Percentiles rank a stretch among this genome's conserved stretches.
phyloP scores from a whole-genome alignment of 345 rosid species.

The Salix purpurea region DNA sequence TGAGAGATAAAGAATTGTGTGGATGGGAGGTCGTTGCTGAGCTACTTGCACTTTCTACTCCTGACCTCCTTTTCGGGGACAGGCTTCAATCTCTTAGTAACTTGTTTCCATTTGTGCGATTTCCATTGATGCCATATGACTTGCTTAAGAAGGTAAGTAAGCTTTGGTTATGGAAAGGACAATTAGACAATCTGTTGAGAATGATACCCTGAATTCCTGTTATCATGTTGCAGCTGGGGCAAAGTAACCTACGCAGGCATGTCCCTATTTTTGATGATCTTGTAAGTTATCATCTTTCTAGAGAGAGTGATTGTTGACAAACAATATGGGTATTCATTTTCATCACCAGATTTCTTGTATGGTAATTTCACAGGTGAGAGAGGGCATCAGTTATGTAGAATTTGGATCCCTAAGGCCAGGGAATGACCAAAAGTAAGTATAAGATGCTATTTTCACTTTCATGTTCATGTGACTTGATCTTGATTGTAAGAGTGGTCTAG shows the following conservation, averaged over 20 bases:
- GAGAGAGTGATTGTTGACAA: neutral
- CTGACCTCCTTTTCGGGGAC: constrained; percentile 50
- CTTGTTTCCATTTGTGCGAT: constrained; percentile 68
- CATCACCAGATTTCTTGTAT: constrained; percentile 12
- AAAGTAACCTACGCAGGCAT: constrained; percentile 50
- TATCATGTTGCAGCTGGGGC: constrained; percentile 57
- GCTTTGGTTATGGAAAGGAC: constrained; percentile 9
- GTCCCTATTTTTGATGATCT: constrained; percentile 41
- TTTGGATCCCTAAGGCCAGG: constrained; percentile 37
- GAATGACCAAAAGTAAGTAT: constrained; percentile 55
- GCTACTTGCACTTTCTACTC: constrained; percentile 34
- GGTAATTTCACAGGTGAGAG: constrained; percentile 53
- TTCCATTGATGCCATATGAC: constrained; percentile 60
- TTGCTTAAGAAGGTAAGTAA: constrained; percentile 65
- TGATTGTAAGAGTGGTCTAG: neutral
- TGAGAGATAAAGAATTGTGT: constrained; percentile 52
- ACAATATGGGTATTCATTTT: neutral
- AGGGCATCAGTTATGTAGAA: constrained; percentile 44
- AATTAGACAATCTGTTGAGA: neutral
- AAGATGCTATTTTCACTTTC: neutral
- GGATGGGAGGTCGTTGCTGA: constrained; percentile 75
- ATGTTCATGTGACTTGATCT: neutral
- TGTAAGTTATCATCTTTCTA: constrained; percentile 44
- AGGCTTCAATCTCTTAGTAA: constrained; percentile 56
- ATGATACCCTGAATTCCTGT: constrained; percentile 5